Evolutionary conservation across 257 asterid species (phyloP), one percentile per base, ranked within the genome.

Genomic region (Dorcoceras hygrometricum): DNA sequence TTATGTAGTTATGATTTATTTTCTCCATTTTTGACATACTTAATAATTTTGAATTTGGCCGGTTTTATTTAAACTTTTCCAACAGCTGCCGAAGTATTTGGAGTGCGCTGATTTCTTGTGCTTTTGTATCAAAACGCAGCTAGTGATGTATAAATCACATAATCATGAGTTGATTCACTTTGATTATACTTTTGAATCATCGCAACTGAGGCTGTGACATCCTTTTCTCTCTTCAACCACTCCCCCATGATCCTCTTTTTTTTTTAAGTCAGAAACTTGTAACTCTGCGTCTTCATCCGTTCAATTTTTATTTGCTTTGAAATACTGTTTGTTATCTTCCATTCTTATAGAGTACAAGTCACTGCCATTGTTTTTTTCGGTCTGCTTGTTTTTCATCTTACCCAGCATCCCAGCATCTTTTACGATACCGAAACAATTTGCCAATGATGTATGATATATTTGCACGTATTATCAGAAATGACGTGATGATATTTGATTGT

Each of bases 381-480:
- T 32, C 53, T 3, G 19, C 8, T 16, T 0, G 53, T 0, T 0
- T 43, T 43, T 43, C 11, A 0, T 16, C 20, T 46, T 46, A 16
- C 53, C 14, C 53, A 4, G 8, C 8, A 1, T 16, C 20, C 53
- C 20, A n/a, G n/a, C n/a, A n/a, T n/a, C n/a, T n/a, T 43, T 32
- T 43, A 2, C 0, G 14, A 43, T 43, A 4, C 19, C 0, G 8
- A 43, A 43, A 16, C 12, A 26, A 51, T 63, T 16, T 63, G 57
- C 46, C 59, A 0, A 5, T 64, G 69, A 64, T 64, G 59, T 25
- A 25, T 64, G 8, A 25, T 2, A 6, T 26, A 48, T 64, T 64
- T 46, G 43, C 50, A 26, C 39, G 60, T 51, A 65, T 50, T 65
- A 65, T 51, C 70, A 51, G 70, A 65, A 50, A 48, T 34, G 55